Percentiles rank a stretch among this genome's conserved stretches.
These are phyloP conservation scores for Debaryomycetaceae sp. DNA, from an alignment of 1,139 yeast genomes.

Conservation along the genomic window DNA sequence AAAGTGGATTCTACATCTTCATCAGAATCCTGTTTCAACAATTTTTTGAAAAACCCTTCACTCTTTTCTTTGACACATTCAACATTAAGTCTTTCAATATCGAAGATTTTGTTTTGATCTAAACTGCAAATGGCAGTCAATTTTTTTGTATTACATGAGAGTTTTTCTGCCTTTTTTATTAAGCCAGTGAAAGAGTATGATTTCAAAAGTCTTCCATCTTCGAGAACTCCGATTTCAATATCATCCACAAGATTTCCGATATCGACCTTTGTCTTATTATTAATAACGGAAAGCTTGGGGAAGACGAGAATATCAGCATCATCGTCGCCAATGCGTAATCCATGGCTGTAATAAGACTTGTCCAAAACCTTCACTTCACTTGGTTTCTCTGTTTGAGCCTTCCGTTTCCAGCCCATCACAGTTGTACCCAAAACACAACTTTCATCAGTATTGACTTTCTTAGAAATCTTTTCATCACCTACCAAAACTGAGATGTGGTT, in stretches of 20 bases:
- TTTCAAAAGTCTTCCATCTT: slow-evolving; percentile 50
- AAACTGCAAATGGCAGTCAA: slow-evolving; percentile 38
- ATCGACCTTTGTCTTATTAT: slow-evolving; percentile 24
- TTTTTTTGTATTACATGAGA: slow-evolving; percentile 41
- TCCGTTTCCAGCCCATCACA: slow-evolving; percentile 58
- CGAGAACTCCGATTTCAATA: slow-evolving; percentile 47
- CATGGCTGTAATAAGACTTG: slow-evolving; percentile 44
- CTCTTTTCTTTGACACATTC: slow-evolving; percentile 30
- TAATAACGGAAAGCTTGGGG: slow-evolving; percentile 37
- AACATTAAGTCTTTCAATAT: slow-evolving; percentile 37
- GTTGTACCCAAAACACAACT: slow-evolving; percentile 90
- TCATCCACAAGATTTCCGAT: slow-evolving; percentile 31
- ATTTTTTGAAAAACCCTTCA: slow-evolving; percentile 25
- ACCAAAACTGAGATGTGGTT: slow-evolving; percentile 50
- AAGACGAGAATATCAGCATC: slow-evolving; percentile 37
- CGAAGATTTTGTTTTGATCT: slow-evolving; percentile 50
- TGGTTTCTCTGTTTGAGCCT: slow-evolving; percentile 51
- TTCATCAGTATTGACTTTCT: slow-evolving; percentile 93
- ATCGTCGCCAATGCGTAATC: slow-evolving; percentile 30
- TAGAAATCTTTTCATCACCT: slow-evolving; percentile 66
- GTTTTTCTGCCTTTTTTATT: slow-evolving; percentile 34
- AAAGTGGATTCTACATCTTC: slow-evolving; percentile 9
- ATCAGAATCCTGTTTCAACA: slow-evolving; percentile 21
- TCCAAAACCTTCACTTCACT: slow-evolving; percentile 63
- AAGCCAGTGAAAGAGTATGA: slow-evolving; percentile 30